Conservation (phyloP, 2,329 filamentous ascomycete genomes). For the Hypomyces perniciosus region DNA sequence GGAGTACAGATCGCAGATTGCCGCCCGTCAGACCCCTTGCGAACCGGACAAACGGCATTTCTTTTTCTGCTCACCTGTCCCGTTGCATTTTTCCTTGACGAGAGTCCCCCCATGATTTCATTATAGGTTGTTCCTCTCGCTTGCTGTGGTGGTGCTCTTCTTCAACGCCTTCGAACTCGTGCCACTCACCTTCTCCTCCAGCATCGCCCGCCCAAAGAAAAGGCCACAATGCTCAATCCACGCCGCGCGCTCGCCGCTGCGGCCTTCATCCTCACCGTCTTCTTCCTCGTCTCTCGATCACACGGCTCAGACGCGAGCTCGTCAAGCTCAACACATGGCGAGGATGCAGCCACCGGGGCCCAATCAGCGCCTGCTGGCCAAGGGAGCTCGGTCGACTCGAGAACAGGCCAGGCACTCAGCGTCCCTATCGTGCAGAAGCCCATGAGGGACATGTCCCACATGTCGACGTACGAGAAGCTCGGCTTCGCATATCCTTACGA, state of each 20-base stretch:
- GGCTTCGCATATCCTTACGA: constrained; percentile 94
- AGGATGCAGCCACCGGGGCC: constrained; percentile 19
- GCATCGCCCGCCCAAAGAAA: no score
- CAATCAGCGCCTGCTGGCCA: constrained; percentile 12
- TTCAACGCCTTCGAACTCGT: no score
- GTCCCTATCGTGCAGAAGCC: constrained; percentile 47
- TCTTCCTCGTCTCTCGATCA: constrained; percentile 62
- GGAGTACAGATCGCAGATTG: no score
- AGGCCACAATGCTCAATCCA: constrained; percentile 64
- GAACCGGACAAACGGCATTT: no score
- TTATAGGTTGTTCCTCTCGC: no score
- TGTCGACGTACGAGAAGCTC: constrained; percentile 73
- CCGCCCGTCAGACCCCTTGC: no score
- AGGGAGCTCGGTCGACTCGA: neutral
- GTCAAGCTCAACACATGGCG: constrained; percentile 6
- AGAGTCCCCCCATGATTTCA: no score
- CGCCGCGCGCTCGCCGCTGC: constrained; percentile 69
- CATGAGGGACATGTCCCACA: constrained; percentile 63
- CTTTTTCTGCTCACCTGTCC: no score
- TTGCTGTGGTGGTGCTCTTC: no score
- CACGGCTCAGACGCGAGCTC: constrained; percentile 30
- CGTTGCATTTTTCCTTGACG: no score
- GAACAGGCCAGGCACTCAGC: constrained; percentile 7
- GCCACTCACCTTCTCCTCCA: no score
- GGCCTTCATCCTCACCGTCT: constrained; percentile 58